Conservation (phyloP, 129 eudicot species). For the Chrysanthemum lavandulifolium region DNA sequence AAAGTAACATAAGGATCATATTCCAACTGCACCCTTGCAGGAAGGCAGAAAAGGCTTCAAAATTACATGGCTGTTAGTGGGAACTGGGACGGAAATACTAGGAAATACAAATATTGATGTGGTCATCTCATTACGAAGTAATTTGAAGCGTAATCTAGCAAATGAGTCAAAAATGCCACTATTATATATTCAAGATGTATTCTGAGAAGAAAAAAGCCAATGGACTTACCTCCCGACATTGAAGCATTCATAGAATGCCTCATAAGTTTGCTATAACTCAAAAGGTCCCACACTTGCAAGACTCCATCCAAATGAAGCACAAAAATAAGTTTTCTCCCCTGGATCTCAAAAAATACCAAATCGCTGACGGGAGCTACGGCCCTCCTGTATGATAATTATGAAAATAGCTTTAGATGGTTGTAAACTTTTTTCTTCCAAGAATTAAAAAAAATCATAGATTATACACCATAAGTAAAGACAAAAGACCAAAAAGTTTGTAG, state of each 20-base stretch:
- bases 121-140: neutral
- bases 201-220: neutral
- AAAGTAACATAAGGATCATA: slow-evolving; percentile 1
- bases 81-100: neutral
- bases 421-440: neutral
- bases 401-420: slow-evolving; percentile 17
- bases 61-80: neutral
- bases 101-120: neutral
- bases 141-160: neutral
- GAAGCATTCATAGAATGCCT: slow-evolving; percentile 47
- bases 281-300: slow-evolving; percentile 78
- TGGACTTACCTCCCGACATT: slow-evolving; percentile 50
- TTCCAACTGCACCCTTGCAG: slow-evolving; percentile 16
- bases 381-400: slow-evolving; percentile 46
- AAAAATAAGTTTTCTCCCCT: slow-evolving; percentile 57
- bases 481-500: neutral
- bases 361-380: slow-evolving; percentile 63
- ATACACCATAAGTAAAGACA: neutral
- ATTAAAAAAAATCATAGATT: neutral
- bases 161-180: too few relatives aligned
- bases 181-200: neutral
- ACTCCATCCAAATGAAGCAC: slow-evolving; percentile 90
- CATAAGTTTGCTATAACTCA: slow-evolving; percentile 51
- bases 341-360: slow-evolving; percentile 50
- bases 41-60: slow-evolving; percentile 13